Conservation (phyloP, 2,329 filamentous ascomycete genomes). For the Colletotrichum eleusines region DNA sequence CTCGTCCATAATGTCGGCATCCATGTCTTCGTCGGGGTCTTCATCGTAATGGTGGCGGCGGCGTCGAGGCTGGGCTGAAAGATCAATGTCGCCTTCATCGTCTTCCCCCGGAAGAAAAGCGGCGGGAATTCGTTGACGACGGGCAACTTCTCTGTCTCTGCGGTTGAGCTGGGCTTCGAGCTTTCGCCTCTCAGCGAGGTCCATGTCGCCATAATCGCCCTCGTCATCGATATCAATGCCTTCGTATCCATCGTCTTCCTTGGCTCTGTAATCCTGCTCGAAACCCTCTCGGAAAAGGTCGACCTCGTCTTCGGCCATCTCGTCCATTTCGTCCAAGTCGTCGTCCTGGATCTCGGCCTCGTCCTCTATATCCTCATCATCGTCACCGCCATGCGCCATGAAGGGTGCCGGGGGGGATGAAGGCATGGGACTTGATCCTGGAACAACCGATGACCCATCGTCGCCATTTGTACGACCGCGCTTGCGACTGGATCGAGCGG, state of each 20-base stretch:
- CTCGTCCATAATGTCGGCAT: slow-evolving; percentile 93
- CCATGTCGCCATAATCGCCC: slow-evolving; percentile 78
- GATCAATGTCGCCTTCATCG: slow-evolving; percentile 85
- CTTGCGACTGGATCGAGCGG: slow-evolving; percentile 64
- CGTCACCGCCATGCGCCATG: slow-evolving; percentile 76
- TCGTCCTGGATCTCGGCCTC: slow-evolving; percentile 79
- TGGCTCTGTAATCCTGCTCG: slow-evolving; percentile 76
- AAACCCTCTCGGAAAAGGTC: slow-evolving; percentile 82
- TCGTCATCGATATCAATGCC: slow-evolving; percentile 82
- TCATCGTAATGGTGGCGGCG: slow-evolving; percentile 94
- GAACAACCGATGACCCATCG: slow-evolving; percentile 64
- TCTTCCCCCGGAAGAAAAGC: slow-evolving; percentile 86
- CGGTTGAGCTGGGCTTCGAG: slow-evolving; percentile 80
- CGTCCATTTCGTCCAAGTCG: slow-evolving; percentile 82
- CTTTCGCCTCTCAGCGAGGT: slow-evolving; percentile 73
- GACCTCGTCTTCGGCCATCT: slow-evolving; percentile 84
- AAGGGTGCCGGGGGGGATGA: slow-evolving; percentile 74
- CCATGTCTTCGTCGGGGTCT: slow-evolving; percentile 91
- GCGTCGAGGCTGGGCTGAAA: slow-evolving; percentile 86
- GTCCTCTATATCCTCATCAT: slow-evolving; percentile 79
- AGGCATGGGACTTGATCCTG: slow-evolving; percentile 72
- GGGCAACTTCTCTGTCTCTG: slow-evolving; percentile 78
- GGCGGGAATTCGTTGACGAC: slow-evolving; percentile 74
- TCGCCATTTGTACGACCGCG: slow-evolving; percentile 65
- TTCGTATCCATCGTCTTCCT: slow-evolving; percentile 77